Evolutionary conservation across 208 protist species (phyloP).

Genomic region (Leishmania guyanensis): DNA sequence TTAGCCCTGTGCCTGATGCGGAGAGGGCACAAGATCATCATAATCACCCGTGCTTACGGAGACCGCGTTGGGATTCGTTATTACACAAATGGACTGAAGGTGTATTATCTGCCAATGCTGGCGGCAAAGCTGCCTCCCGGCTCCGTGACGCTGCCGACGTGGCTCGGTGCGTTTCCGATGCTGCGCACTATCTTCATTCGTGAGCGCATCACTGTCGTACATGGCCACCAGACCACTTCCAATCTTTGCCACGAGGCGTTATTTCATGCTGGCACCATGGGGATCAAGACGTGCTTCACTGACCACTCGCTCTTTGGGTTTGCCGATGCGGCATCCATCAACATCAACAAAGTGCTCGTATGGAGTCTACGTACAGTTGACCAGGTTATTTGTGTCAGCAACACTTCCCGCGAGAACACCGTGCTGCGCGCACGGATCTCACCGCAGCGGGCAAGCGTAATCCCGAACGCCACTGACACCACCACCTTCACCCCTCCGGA

Average conservation of each 20-base stretch:
- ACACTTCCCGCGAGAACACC: slow-evolving; percentile 98
- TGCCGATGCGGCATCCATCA: slow-evolving; percentile 93
- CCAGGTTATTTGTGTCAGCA: slow-evolving; percentile 98
- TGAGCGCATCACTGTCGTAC: slow-evolving; percentile 97
- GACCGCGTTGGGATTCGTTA: slow-evolving; percentile 95
- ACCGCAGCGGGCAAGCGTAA: slow-evolving; percentile 94
- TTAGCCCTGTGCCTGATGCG: slow-evolving; percentile 95
- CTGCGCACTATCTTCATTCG: slow-evolving; percentile 95
- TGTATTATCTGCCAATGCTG: slow-evolving; percentile 97
- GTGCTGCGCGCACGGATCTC: slow-evolving; percentile 94
- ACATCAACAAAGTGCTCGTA: slow-evolving; percentile 98
- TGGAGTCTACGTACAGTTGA: slow-evolving; percentile 95
- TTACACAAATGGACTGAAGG: slow-evolving; percentile 97
- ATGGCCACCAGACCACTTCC: slow-evolving; percentile 97
- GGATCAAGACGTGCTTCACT: slow-evolving; percentile 96
- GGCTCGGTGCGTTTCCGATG: slow-evolving; percentile 83
- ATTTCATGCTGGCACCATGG: slow-evolving; percentile 95
- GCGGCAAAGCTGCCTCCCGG: slow-evolving; percentile 88
- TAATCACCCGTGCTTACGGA: slow-evolving; percentile 96
- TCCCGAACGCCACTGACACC: slow-evolving; percentile 98
- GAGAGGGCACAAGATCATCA: slow-evolving; percentile 96
- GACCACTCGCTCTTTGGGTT: slow-evolving; percentile 99
- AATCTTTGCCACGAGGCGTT: slow-evolving; percentile 96
- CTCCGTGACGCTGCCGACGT: slow-evolving; percentile 92
- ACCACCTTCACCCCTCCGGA: slow-evolving; percentile 85